Conservation (phyloP, 2,329 filamentous ascomycete genomes). For the Exserohilum rostratum region DNA sequence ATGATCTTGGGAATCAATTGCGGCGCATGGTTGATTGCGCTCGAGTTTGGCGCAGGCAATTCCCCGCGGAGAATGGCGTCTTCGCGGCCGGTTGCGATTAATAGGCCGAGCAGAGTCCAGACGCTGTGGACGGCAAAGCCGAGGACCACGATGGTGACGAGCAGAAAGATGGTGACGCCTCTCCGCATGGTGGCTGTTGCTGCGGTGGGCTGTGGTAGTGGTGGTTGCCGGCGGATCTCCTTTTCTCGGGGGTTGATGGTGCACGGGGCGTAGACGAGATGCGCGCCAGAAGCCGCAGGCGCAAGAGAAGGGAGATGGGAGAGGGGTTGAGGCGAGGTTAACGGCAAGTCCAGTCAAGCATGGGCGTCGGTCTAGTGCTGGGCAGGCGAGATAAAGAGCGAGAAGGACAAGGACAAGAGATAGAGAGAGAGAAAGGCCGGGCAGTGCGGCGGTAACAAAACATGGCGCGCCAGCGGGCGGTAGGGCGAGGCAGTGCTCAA, state of each 20-base stretch:
- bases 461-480: slow-evolving; percentile 7
- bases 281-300: slow-evolving; percentile 9
- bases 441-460: too few species aligned
- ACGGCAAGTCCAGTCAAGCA: slow-evolving; percentile 18
- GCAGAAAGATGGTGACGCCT: slow-evolving; percentile 66
- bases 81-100: slow-evolving; percentile 69
- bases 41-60: slow-evolving; percentile 68
- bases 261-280: slow-evolving; percentile 3
- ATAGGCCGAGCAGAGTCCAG: slow-evolving; percentile 72
- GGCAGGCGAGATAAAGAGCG: slow-evolving; percentile 19
- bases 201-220: too few species aligned
- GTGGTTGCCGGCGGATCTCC: slow-evolving; percentile 23
- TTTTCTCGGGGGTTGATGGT: slow-evolving; percentile 26
- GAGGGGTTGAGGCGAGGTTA: slow-evolving; percentile 15
- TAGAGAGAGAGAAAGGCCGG: background rate
- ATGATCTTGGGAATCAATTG: slow-evolving; percentile 77
- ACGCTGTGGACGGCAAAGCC: slow-evolving; percentile 69
- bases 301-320: too few species aligned
- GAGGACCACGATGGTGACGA: slow-evolving; percentile 69
- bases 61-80: slow-evolving; percentile 72
- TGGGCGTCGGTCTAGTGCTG: slow-evolving; percentile 16
- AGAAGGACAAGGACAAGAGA: slow-evolving; percentile 5
- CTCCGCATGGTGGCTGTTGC: slow-evolving; percentile 63
- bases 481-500: slow-evolving; percentile 24
- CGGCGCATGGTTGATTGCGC: slow-evolving; percentile 60